Conservation (phyloP, 805 yeast genomes). For the Starmerella sp. region DNA sequence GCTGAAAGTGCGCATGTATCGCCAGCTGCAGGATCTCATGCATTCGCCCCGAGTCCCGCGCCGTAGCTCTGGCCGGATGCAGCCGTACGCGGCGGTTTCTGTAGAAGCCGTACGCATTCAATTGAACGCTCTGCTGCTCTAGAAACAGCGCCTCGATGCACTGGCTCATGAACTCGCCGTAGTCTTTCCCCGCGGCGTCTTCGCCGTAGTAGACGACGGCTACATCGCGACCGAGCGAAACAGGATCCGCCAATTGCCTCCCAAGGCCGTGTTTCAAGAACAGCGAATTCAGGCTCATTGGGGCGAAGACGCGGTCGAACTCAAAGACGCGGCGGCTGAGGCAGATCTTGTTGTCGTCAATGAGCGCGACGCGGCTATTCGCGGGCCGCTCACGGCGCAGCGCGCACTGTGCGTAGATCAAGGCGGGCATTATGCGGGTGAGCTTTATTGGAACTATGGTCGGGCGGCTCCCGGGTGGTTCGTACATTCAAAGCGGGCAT, state of each 20-base stretch:
- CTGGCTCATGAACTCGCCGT: neutral
- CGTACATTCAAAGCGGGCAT: too few relatives aligned
- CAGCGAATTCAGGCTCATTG: neutral
- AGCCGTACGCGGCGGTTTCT: neutral
- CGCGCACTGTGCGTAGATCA: neutral
- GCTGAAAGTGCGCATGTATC: neutral
- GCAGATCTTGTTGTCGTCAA: neutral
- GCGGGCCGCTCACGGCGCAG: neutral
- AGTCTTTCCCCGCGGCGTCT: neutral
- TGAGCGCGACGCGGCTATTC: neutral
- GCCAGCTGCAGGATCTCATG: neutral
- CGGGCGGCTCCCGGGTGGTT: too few relatives aligned
- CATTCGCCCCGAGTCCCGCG: neutral
- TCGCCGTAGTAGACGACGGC: neutral
- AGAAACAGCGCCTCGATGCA: neutral
- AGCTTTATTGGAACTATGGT: too few relatives aligned
- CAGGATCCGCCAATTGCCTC: neutral
- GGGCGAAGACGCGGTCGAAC: neutral
- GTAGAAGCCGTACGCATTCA: neutral
- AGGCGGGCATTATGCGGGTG: neutral
- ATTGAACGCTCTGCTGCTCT: neutral
- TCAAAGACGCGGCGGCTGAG: neutral
- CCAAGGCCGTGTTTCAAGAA: neutral
- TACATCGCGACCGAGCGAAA: neutral
- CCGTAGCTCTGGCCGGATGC: neutral